Evolutionary conservation across 345 rosid genomes (phyloP).

Genomic region (Fremontodendron californicum): DNA sequence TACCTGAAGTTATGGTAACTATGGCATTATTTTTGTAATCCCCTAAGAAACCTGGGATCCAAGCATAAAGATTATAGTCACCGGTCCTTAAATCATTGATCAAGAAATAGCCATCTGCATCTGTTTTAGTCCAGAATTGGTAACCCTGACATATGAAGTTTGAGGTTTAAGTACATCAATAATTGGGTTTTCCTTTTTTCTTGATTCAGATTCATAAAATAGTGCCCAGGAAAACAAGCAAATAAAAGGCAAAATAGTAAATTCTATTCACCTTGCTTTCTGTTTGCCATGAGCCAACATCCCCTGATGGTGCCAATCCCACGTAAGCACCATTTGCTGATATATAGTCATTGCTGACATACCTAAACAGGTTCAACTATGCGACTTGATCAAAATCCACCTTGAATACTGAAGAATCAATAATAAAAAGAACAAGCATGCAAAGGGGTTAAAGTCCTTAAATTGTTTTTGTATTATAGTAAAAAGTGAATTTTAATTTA

Average conservation of each 20-base stretch:
- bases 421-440: no score
- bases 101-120: slow-evolving; percentile 48
- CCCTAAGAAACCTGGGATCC: slow-evolving; percentile 67
- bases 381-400: background rate
- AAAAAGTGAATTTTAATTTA: no score
- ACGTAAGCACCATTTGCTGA: slow-evolving; percentile 56
- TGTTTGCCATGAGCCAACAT: slow-evolving; percentile 75
- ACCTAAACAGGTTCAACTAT: slow-evolving; percentile 21
- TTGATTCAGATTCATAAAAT: background rate
- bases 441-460: no score
- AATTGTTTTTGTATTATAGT: no score
- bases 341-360: slow-evolving; percentile 25
- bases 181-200: background rate
- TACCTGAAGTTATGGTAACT: slow-evolving; percentile 58
- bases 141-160: slow-evolving; percentile 40
- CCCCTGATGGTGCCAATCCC: slow-evolving; percentile 80
- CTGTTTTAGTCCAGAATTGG: slow-evolving; percentile 76
- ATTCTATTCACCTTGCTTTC: slow-evolving; percentile 52
- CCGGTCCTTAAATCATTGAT: slow-evolving; percentile 47
- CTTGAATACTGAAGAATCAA: background rate
- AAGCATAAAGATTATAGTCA: slow-evolving; percentile 64
- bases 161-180: background rate
- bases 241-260: background rate
- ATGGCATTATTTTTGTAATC: slow-evolving; percentile 44
- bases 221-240: background rate